phyloP scores from a whole-genome alignment of 2,329 filamentous ascomycete species.

The Balansia obtecta region DNA sequence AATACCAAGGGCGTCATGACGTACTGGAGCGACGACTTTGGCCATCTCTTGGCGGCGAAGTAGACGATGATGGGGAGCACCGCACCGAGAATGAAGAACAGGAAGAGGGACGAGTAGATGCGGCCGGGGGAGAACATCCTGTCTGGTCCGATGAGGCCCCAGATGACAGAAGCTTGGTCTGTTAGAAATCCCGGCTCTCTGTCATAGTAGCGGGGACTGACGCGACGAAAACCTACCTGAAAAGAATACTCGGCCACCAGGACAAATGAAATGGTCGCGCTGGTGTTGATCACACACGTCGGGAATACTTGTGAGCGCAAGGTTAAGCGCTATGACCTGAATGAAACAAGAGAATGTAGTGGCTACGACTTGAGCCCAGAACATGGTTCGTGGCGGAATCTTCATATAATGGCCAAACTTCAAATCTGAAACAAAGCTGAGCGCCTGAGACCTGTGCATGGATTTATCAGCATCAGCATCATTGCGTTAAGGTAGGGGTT shows the following conservation, averaged over 20 bases:
- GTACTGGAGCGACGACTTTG: constrained; percentile 35
- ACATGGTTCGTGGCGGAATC: constrained; percentile 54
- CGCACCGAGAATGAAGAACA: constrained; percentile 47
- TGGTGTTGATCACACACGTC: constrained; percentile 49
- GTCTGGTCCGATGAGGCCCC: constrained; percentile 52
- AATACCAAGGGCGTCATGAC: constrained; percentile 53
- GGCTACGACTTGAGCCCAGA: constrained; percentile 52
- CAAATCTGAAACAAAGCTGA: constrained; percentile 52
- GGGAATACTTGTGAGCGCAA: constrained; percentile 47
- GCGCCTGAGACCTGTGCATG: constrained; percentile 37
- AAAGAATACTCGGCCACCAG: constrained; percentile 52
- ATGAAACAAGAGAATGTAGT: constrained; percentile 55
- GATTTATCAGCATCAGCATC: constrained; percentile 4
- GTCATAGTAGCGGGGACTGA: not conserved
- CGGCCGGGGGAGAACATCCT: constrained; percentile 52
- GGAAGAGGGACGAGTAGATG: constrained; percentile 47
- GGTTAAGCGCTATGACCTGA: constrained; percentile 52
- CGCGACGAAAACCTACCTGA: constrained; percentile 28
- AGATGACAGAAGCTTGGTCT: constrained; percentile 46
- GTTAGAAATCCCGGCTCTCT: not conserved
- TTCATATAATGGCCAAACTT: constrained; percentile 68
- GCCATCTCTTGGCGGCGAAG: constrained; percentile 34
- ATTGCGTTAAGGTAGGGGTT: not conserved
- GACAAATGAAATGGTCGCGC: constrained; percentile 48
- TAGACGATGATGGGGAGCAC: constrained; percentile 39